Percentiles rank a stretch among this genome's conserved stretches.
Conservation (phyloP, 305 asterid species). For the Ajuga reptans region DNA sequence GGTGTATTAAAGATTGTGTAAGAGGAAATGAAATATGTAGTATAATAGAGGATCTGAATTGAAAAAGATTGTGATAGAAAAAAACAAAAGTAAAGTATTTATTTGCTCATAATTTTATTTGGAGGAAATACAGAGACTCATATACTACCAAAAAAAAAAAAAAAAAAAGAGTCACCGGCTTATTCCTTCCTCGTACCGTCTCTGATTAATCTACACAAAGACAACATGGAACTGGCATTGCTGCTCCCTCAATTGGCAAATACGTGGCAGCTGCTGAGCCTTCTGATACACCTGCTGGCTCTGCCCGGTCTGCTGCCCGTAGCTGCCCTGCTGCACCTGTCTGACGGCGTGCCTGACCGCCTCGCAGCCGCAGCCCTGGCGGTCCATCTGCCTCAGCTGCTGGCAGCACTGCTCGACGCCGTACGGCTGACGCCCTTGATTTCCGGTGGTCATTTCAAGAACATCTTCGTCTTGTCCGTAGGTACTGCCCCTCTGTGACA, state of each 20-base stretch:
- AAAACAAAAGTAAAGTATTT: no score
- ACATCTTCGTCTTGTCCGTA: neutral
- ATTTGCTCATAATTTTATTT: no score
- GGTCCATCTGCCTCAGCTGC: slow-evolving; percentile 13
- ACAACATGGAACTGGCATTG: slow-evolving; percentile 19
- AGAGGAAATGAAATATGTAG: no score
- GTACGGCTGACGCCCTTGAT: neutral
- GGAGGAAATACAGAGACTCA: no score
- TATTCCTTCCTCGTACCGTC: neutral
- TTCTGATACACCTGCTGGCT: slow-evolving; percentile 14
- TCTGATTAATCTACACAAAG: slow-evolving; percentile 4
- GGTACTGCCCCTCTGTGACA: neutral
- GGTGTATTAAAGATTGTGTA: no score
- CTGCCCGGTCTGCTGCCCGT: neutral
- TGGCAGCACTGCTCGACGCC: slow-evolving; percentile 25
- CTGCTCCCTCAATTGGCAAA: slow-evolving; percentile 11
- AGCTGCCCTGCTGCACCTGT: slow-evolving; percentile 23
- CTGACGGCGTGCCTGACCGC: slow-evolving; percentile 25
- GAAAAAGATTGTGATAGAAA: no score
- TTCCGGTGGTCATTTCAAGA: neutral
- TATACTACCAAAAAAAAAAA: no score
- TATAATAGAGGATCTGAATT: no score
- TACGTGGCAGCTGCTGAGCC: slow-evolving; percentile 19
- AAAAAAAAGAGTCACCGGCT: neutral
- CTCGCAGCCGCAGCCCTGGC: slow-evolving; percentile 28